Evolutionary conservation across 2,329 filamentous ascomycete genomes (phyloP).

Genomic region (Pseudocercospora eumusae): DNA sequence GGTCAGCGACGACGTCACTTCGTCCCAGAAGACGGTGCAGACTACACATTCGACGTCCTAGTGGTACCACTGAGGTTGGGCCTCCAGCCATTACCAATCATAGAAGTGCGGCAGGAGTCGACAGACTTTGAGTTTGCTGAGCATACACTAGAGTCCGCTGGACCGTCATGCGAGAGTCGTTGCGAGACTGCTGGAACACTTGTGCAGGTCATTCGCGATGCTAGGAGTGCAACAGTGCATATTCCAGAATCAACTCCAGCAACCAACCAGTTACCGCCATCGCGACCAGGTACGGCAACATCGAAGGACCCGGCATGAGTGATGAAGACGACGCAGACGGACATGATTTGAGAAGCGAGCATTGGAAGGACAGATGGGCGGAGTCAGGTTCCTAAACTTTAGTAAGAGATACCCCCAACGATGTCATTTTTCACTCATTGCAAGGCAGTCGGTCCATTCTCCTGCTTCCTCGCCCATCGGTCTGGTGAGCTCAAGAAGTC

Average conservation of each 20-base stretch:
- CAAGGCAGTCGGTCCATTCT: not conserved
- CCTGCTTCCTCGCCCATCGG: not conserved
- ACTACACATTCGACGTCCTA: conserved; percentile 64
- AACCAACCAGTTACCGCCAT: conserved; percentile 9
- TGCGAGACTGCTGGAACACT: conserved; percentile 75
- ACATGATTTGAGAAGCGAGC: not conserved
- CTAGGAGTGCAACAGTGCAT: conserved; percentile 20
- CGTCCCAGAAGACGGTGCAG: conserved; percentile 45
- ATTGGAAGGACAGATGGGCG: not conserved
- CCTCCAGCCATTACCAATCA: conserved; percentile 70
- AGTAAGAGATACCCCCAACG: conserved; percentile 1
- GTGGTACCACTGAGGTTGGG: conserved; percentile 80
- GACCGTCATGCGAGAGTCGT: conserved; percentile 71
- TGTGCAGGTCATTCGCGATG: conserved; percentile 59
- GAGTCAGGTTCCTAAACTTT: not conserved
- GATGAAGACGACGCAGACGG: not conserved
- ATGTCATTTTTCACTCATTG: not conserved
- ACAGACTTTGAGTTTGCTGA: conserved; percentile 37
- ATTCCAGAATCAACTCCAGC: conserved; percentile 21
- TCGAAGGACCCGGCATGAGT: conserved; percentile 9
- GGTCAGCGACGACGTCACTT: conserved; percentile 80
- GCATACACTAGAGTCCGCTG: conserved; percentile 26
- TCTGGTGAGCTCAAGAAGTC: not conserved
- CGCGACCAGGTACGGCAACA: conserved; percentile 23
- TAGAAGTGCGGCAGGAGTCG: conserved; percentile 72